Percentiles rank a stretch among this genome's conserved stretches.
Evolutionary conservation across 148 eudicot genomes (phyloP).

Genomic region (Rhododendron ovatum): DNA sequence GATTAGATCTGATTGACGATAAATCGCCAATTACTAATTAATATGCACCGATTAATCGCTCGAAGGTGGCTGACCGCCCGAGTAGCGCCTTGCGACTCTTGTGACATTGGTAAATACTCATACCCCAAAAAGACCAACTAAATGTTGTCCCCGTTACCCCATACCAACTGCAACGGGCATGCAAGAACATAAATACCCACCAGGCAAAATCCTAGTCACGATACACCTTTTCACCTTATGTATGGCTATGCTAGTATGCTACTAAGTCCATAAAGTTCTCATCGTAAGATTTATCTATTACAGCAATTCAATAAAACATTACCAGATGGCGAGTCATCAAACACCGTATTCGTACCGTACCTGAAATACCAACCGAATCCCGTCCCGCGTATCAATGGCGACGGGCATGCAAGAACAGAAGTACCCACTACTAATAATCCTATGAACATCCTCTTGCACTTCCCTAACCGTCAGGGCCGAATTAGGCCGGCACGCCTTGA

Average conservation of each 20-base stretch:
- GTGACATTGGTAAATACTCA: neutral
- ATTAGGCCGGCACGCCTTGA: slow-evolving; percentile 74
- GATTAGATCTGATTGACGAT: no score
- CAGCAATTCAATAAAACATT: neutral
- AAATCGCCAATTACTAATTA: no score
- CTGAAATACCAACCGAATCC: slow-evolving; percentile 91
- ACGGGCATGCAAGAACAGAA: slow-evolving; percentile 91
- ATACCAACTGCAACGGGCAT: slow-evolving; percentile 91
- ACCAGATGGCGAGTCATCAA: neutral
- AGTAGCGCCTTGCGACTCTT: no score
- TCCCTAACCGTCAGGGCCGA: slow-evolving; percentile 81
- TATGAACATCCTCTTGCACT: slow-evolving; percentile 92
- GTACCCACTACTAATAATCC: slow-evolving; percentile 84
- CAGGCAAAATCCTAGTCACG: slow-evolving; percentile 52
- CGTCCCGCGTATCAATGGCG: slow-evolving; percentile 91
- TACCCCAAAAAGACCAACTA: slow-evolving; percentile 79
- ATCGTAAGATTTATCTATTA: neutral
- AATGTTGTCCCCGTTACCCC: slow-evolving; percentile 57
- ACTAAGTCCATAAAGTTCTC: neutral
- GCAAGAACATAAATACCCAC: slow-evolving; percentile 82
- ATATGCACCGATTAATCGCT: no score
- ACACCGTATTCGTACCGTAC: slow-evolving; percentile 44
- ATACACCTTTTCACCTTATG: neutral
- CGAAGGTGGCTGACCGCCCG: no score
- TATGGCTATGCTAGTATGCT: neutral